Base-by-base conservation (phyloP, 306 rosid genomes). In the Rosa chinensis region DNA sequence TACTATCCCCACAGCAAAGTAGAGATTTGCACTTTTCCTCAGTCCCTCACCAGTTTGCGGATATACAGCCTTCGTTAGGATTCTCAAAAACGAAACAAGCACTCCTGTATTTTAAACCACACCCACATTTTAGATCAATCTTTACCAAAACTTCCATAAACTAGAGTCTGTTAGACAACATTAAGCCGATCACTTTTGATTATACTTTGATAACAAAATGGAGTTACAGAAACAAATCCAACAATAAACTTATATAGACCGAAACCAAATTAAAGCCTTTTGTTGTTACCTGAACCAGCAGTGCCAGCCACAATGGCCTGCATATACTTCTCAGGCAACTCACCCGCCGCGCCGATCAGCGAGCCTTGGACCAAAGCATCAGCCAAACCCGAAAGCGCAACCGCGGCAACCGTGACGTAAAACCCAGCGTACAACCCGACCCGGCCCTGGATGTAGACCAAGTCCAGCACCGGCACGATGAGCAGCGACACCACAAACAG, bases 271-370 rank as follows among this genome's bases (percentile, higher is more conserved):
- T 32, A 32, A 32, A 25, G 28, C 28, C 1, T 25, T 25, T 40
- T 40, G 44, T 5, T 49, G 47, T 66, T 42, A 89, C 98, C 98
- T 53, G 97, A 94, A 71, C 78, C 97, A 18, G 94, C 98, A 43
- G 98, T 94, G 53, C 97, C 98, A 23, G 97, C 99, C 0, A 94
- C 44, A 47, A 90, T 85, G 56, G 99, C 97, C 78, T 94, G 99
- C 91, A 85, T 94, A 23, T 92, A 94, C 50, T 92, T 87, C 79
- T 84, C 92, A 3, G 99, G 99, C 78, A 94, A 72, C 85, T 92
- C 94, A 8, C 99, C 94, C 2, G 93, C 99, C 37, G 92, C 77
- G 23, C 99, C 99, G 73, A 94, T 75, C 68, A 92, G 80, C 16
- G 95, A 92, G 5, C 95, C 90, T 77, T 92, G 97, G 4, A 94